Base-by-base conservation (phyloP, 352 stramenopile species). In the Globisporangium solare region DNA sequence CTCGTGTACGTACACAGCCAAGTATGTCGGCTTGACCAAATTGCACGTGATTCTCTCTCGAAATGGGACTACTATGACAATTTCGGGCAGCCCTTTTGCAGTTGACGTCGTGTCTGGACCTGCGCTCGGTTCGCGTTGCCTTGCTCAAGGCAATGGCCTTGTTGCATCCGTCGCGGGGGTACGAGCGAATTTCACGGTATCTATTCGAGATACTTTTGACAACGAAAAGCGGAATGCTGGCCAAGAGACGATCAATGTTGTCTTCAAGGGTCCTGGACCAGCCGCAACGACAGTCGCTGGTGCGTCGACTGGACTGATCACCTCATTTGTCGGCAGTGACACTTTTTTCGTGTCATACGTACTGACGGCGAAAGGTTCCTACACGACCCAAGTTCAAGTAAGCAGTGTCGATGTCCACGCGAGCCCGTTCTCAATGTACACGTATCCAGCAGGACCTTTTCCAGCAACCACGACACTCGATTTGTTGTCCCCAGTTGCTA, bases 161-260 rank as follows among this genome's bases (percentile, higher is more conserved):
- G 69, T 79, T n/a, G 75, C 74, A 1, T 70, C 74, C 6, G 66
- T 89, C 39, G 82, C 78, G 22, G 82, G 82, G 5, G 56, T 69
- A 13, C 54, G 53, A 14, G 71, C 68, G 12, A 76, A 58, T 37
- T 88, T 88, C 45, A 83, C 65, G 4, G 55, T 90, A 2, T 62
- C 60, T 13, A 74, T 92, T 15, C 70, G 70, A 40, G 82, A 89
- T 56, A 48, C 70, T 1, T 88, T 83, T 41, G 69, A 66, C 37
- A 89, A 89, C 55, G 51, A 69, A 35, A 90, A 92, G 54, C 17
- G 63, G 20, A 87, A 88, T n/a, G 70, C 79, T 17, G 79, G 71
- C 0, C 54, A 63, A 3, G 82, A 90, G 59, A 63, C 24, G 8
- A 57, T 90, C 17, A 58, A 12, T 7, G 64, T 73, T 10, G 52